Evolutionary conservation across 73 alveolate genomes (phyloP), one percentile per base, ranked within the genome.

Genomic region (Stentor roeselii): DNA sequence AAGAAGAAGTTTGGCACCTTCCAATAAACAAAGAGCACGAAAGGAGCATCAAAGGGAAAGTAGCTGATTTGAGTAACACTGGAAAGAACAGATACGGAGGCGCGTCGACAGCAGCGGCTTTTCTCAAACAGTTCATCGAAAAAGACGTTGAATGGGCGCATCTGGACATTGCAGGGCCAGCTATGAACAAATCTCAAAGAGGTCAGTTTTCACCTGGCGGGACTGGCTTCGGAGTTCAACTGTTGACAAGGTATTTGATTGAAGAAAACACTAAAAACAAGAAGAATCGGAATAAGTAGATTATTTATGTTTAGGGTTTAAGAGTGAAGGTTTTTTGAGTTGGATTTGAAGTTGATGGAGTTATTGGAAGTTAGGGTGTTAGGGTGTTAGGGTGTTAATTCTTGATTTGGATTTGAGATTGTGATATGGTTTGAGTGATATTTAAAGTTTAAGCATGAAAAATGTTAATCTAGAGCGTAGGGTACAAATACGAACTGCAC

Each of bases 81-180:
- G 95, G 96, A 3, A 87, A 87, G 82, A 2, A 90, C 14, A 89
- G 97, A 78, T 88, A 82, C 50, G 96, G 97, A 74, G 97, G 98
- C 3, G 93, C 97, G 1, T 82, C 91, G 32, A 39, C 83, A 32
- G 97, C 97, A 11, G 97, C 97, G 21, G 97, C 98, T 0, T 92
- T 93, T 92, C 85, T 93, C 35, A 89, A 86, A 61, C 91, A 82
- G 60, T 94, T 93, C 82, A 89, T 94, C 0, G 95, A 91, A 58
- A 88, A 90, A 75, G 95, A 88, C 75, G 84, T 84, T 38, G 85
- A 82, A 36, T 91, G 92, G 93, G 98, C 96, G 2, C 99, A 97
- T 85, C 76, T 96, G 50, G 99, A 97, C 89, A 95, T 97, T 75
- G 99, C 99, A 2, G 99, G 99, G 2, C 95, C 98, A 15, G 94